phyloP scores from a whole-genome alignment of 176 grass and related monocot species.

The Carex littledalei region DNA sequence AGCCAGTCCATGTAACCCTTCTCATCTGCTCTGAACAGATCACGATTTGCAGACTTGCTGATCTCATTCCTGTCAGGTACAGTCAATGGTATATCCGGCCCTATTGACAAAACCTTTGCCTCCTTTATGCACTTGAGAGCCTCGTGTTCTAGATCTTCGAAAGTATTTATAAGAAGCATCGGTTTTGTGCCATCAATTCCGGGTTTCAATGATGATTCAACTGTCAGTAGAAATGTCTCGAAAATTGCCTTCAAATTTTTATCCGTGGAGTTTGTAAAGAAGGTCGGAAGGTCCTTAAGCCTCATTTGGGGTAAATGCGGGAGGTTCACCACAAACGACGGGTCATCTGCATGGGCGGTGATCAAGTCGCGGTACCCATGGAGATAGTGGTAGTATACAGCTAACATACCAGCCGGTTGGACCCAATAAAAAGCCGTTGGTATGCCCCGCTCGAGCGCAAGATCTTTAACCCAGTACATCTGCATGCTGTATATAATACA shows the following conservation, averaged over 20 bases:
- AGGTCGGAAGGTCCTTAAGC: slow-evolving; percentile 34
- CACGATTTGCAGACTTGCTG: not conserved
- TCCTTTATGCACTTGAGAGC: slow-evolving; percentile 20
- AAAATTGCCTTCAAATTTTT: not conserved
- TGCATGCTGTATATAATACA: slow-evolving; percentile 45
- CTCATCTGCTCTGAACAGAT: slow-evolving; percentile 37
- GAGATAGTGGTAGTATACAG: slow-evolving; percentile 33
- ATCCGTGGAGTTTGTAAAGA: slow-evolving; percentile 18
- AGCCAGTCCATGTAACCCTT: slow-evolving; percentile 38
- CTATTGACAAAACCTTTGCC: slow-evolving; percentile 23
- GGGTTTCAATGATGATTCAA: slow-evolving; percentile 11
- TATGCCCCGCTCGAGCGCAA: slow-evolving; percentile 26
- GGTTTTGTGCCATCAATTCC: slow-evolving; percentile 2
- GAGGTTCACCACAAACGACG: slow-evolving; percentile 26
- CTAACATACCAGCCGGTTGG: slow-evolving; percentile 44
- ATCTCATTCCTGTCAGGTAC: not conserved
- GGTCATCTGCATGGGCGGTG: slow-evolving; percentile 23
- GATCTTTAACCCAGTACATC: slow-evolving; percentile 26
- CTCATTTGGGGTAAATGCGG: slow-evolving; percentile 31
- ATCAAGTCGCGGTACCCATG: slow-evolving; percentile 24
- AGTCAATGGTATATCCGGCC: slow-evolving; percentile 15
- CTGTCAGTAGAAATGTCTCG: not conserved
- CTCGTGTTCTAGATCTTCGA: slow-evolving; percentile 35
- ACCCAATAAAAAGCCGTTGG: slow-evolving; percentile 55
- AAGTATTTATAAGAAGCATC: slow-evolving; percentile 41